Conservation (phyloP, 768 basidiomycete species). For the Auricularia sp. region DNA sequence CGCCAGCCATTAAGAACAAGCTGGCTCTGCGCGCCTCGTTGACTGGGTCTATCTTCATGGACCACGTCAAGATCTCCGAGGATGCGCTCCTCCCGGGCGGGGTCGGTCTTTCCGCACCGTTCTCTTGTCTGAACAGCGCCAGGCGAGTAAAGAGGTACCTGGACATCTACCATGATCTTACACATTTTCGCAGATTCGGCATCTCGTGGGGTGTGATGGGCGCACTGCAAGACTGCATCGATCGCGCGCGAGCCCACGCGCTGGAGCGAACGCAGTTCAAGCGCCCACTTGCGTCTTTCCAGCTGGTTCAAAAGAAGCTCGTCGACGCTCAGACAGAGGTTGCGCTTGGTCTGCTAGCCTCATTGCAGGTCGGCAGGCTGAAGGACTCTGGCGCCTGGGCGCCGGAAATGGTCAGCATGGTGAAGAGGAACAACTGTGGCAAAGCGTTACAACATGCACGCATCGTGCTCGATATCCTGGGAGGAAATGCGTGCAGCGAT, state of each 20-base stretch:
- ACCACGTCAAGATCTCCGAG: conserved; percentile 67
- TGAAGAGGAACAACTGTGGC: conserved; percentile 94
- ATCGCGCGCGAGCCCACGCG: conserved; percentile 68
- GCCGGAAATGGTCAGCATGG: conserved; percentile 89
- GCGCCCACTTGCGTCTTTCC: conserved; percentile 85
- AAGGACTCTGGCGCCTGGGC: conserved; percentile 61
- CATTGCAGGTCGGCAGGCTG: conserved; percentile 66
- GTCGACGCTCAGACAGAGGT: conserved; percentile 87
- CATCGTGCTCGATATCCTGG: conserved; percentile 77
- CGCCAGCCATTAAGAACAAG: conserved; percentile 89
- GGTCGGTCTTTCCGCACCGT: conserved; percentile 71
- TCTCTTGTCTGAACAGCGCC: conserved; percentile 88
- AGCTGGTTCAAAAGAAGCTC: conserved; percentile 96
- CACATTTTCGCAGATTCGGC: conserved; percentile 42
- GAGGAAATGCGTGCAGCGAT: conserved; percentile 87
- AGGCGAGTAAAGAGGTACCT: conserved; percentile 27
- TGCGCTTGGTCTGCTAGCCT: conserved; percentile 65
- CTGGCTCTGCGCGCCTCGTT: conserved; percentile 76
- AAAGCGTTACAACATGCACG: conserved; percentile 82
- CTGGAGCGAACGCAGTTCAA: conserved; percentile 86
- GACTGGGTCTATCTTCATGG: conserved; percentile 87
- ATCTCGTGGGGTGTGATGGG: conserved; percentile 97
- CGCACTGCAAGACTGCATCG: conserved; percentile 83
- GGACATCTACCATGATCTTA: neutral
- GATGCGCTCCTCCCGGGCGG: conserved; percentile 70